Conservation (phyloP, 768 basidiomycete species). For the Trametes villosa region DNA sequence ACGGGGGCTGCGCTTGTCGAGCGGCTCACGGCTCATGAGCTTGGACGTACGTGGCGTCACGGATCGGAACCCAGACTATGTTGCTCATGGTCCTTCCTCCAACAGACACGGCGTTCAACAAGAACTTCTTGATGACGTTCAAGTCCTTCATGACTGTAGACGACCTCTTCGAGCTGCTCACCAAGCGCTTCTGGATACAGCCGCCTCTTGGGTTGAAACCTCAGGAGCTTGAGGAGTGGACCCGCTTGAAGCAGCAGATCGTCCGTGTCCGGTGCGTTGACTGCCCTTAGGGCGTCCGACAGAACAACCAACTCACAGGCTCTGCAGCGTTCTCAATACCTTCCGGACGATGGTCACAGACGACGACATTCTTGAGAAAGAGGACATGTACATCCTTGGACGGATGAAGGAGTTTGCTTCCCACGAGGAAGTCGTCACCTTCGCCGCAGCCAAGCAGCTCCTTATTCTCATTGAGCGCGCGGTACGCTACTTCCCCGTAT, state of each 20-base stretch:
- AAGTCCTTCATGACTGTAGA: constrained; percentile 89
- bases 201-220: constrained; percentile 69
- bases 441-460: constrained; percentile 77
- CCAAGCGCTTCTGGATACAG: constrained; percentile 77
- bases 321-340: constrained; percentile 71
- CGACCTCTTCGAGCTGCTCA: constrained; percentile 81
- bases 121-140: constrained; percentile 95
- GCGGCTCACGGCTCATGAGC: constrained; percentile 88
- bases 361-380: constrained; percentile 82
- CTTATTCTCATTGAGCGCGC: constrained; percentile 76
- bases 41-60: constrained; percentile 57
- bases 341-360: constrained; percentile 89
- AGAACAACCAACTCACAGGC: background rate
- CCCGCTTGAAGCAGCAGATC: constrained; percentile 80
- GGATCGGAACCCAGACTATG: constrained; percentile 30
- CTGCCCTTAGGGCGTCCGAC: background rate
- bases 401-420: constrained; percentile 81
- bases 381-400: constrained; percentile 81
- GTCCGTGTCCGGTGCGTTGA: constrained; percentile 79
- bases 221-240: constrained; percentile 78
- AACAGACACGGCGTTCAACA: constrained; percentile 77
- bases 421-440: constrained; percentile 62
- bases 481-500: constrained; percentile 49
- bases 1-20: constrained; percentile 87
- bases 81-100: background rate